These are phyloP conservation scores for Trichoderma oligosporum DNA, from an alignment of 2,329 filamentous ascomycete species.

Conservation along the genomic window DNA sequence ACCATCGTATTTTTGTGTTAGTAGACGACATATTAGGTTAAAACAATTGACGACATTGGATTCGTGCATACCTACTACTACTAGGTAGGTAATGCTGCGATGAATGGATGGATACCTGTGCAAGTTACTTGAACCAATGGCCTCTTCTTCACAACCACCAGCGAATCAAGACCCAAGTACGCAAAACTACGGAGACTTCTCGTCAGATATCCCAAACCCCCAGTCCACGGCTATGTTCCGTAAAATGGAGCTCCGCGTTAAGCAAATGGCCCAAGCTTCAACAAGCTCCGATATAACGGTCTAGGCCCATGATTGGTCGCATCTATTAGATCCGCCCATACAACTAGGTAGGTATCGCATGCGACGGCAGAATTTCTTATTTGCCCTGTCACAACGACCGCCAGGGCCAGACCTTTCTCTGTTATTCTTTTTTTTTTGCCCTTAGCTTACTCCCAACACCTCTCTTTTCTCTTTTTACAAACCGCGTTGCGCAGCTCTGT, in stretches of 20 bases:
- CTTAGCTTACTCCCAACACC: slow-evolving; percentile 10
- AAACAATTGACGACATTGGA: background rate
- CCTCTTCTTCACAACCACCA: background rate
- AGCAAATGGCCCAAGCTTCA: slow-evolving; percentile 31
- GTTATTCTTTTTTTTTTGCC: slow-evolving; percentile 16
- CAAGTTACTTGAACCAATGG: background rate
- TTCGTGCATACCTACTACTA: background rate
- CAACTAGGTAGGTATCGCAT: slow-evolving; percentile 17
- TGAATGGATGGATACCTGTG: background rate
- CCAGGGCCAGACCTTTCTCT: slow-evolving; percentile 18
- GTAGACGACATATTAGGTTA: background rate
- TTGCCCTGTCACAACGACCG: slow-evolving; percentile 14
- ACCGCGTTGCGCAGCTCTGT: slow-evolving; percentile 10
- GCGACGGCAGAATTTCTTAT: slow-evolving; percentile 19
- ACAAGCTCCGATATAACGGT: slow-evolving; percentile 26
- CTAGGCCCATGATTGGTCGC: slow-evolving; percentile 29
- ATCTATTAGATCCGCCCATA: slow-evolving; percentile 11
- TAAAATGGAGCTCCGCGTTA: slow-evolving; percentile 16
- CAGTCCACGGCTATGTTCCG: slow-evolving; percentile 13
- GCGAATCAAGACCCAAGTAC: slow-evolving; percentile 3
- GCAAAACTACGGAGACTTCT: slow-evolving; percentile 11
- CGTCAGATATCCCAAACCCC: slow-evolving; percentile 8
- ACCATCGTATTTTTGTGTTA: background rate
- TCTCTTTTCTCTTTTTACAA: slow-evolving; percentile 3
- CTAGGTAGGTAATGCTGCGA: background rate